These are phyloP conservation scores for Euphrasia confusa DNA, from an alignment of 257 asterid species.

Conservation along the genomic window DNA sequence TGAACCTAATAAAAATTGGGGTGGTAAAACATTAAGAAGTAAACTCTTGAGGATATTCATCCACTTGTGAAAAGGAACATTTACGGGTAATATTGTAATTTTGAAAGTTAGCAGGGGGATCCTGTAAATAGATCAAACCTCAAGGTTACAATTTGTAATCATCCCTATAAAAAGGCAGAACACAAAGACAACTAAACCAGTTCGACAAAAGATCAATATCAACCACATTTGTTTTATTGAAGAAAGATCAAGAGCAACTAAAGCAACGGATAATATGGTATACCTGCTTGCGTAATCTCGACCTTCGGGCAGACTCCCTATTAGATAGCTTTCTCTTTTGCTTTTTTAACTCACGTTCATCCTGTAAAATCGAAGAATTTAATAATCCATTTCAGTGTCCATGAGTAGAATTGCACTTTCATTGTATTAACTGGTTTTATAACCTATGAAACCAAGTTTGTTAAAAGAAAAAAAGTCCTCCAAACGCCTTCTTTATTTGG, in stretches of 20 bases:
- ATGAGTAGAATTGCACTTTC: not conserved
- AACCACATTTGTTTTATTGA: constrained; percentile 4
- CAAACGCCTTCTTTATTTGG: not conserved
- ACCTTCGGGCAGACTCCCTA: constrained; percentile 97
- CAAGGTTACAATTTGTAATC: too few relatives aligned
- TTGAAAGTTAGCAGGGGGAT: too few relatives aligned
- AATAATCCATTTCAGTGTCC: constrained; percentile 12
- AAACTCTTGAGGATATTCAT: constrained; percentile 2
- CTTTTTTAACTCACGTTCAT: constrained; percentile 87
- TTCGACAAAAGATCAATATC: not conserved
- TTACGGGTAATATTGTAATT: too few relatives aligned
- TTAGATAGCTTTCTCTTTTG: constrained; percentile 97
- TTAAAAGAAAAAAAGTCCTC: not conserved
- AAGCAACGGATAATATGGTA: constrained; percentile 3
- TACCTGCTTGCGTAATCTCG: constrained; percentile 97
- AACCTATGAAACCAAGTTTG: not conserved
- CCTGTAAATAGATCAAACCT: too few relatives aligned
- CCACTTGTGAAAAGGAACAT: not conserved
- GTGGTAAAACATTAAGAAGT: not conserved
- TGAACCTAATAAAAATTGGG: not conserved
- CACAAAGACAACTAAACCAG: constrained; percentile 2
- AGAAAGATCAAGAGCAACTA: constrained; percentile 11
- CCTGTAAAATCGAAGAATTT: constrained; percentile 38
- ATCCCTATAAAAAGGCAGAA: not conserved
- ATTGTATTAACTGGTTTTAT: not conserved